Evolutionary conservation across 2,329 filamentous ascomycete species (phyloP).

Genomic region (Fusarium metavorans): DNA sequence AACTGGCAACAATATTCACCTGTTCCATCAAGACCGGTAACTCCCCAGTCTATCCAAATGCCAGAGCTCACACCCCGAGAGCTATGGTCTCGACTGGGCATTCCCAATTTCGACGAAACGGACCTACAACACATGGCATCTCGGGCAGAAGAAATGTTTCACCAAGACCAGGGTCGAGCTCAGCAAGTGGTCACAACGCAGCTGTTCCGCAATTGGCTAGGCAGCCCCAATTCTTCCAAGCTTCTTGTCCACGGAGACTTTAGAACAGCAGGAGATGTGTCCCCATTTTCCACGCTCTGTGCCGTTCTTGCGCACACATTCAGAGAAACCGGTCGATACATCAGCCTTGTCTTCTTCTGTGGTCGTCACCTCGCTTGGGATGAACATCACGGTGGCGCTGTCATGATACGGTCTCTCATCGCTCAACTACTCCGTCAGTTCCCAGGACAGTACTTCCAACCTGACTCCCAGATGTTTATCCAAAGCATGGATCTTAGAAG

Average conservation of each 20-base stretch:
- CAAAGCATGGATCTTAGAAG: not conserved
- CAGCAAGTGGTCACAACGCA: not conserved
- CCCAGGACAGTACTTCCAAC: not conserved
- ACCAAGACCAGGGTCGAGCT: not conserved
- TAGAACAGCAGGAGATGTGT: not conserved
- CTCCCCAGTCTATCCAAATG: not conserved
- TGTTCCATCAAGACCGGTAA: not conserved
- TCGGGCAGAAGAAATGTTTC: not conserved
- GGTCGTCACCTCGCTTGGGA: not conserved
- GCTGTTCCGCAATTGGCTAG: not conserved
- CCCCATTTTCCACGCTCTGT: not conserved
- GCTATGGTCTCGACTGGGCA: not conserved
- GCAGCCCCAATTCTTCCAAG: not conserved
- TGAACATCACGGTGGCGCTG: not conserved
- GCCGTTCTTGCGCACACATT: not conserved
- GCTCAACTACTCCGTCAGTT: not conserved
- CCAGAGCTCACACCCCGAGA: not conserved
- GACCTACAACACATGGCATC: not conserved
- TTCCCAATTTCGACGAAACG: not conserved
- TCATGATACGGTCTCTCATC: not conserved
- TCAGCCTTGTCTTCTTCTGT: not conserved
- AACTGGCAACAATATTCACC: not conserved
- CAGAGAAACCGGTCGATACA: not conserved
- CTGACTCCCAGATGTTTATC: not conserved
- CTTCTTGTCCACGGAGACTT: not conserved